These are phyloP conservation scores for Juglanconis sp. DNA, from an alignment of 2,329 filamentous ascomycete genomes.

Conservation along the genomic window DNA sequence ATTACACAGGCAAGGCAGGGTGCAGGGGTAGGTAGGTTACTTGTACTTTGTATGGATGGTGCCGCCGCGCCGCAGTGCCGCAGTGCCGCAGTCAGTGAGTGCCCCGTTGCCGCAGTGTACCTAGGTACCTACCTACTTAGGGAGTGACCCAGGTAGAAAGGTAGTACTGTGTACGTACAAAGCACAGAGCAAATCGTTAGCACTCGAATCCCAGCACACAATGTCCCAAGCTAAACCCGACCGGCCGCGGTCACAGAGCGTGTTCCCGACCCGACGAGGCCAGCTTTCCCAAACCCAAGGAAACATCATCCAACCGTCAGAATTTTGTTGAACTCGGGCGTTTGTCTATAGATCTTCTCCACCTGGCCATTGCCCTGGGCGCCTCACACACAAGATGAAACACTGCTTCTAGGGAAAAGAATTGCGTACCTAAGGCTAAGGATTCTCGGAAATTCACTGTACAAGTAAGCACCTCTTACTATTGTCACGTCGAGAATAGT, in stretches of 20 bases:
- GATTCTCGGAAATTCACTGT: slow-evolving; percentile 11
- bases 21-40: not conserved
- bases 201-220: too few species aligned
- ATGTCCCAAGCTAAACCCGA: not conserved
- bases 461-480: slow-evolving; percentile 11
- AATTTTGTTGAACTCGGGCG: slow-evolving; percentile 6
- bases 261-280: slow-evolving; percentile 5
- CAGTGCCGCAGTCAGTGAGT: too few species aligned
- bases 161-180: not conserved
- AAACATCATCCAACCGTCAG: not conserved
- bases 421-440: slow-evolving; percentile 7
- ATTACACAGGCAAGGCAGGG: too few species aligned
- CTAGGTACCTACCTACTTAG: too few species aligned
- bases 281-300: slow-evolving; percentile 6
- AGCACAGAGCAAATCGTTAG: too few species aligned
- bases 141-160: not conserved
- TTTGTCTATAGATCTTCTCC: not conserved
- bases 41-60: too few species aligned
- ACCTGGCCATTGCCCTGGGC: slow-evolving; percentile 14
- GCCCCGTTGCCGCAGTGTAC: too few species aligned
- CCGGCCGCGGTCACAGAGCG: not conserved
- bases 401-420: slow-evolving; percentile 9
- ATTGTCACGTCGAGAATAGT: not conserved
- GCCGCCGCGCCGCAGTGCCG: too few species aligned
- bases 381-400: slow-evolving; percentile 16